Evolutionary conservation across 1,284 basidiomycete species (phyloP).

Genomic region (Moesziomyces globuligerus): DNA sequence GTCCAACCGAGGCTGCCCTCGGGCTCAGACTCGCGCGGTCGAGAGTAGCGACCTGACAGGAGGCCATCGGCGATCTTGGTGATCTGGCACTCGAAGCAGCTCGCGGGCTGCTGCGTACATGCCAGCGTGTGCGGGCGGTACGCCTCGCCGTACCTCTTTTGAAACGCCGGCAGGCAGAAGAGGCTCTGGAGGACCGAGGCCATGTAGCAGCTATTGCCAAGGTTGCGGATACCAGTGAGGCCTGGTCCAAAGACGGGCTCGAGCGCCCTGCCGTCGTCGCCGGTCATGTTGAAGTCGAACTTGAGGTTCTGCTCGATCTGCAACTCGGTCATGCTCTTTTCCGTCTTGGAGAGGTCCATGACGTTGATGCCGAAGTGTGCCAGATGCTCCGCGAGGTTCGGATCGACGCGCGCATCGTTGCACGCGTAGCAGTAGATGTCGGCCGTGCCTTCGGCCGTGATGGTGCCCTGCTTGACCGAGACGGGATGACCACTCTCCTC

Average conservation of each 20-base stretch:
- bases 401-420: constrained; percentile 86
- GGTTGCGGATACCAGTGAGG: constrained; percentile 87
- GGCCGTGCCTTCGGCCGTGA: constrained; percentile 91
- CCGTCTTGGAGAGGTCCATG: constrained; percentile 84
- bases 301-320: constrained; percentile 97
- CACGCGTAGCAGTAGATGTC: constrained; percentile 96
- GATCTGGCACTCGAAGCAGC: constrained; percentile 94
- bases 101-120: constrained; percentile 79
- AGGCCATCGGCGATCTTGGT: constrained; percentile 91
- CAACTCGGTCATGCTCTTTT: constrained; percentile 96
- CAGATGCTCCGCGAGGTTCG: constrained; percentile 80
- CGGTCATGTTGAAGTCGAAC: constrained; percentile 92
- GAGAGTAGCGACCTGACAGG: constrained; percentile 88
- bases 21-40: constrained; percentile 70
- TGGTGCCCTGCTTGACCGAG: constrained; percentile 94
- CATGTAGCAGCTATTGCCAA: constrained; percentile 99
- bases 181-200: constrained; percentile 89
- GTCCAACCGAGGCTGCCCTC: constrained; percentile 15
- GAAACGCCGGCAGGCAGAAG: constrained; percentile 84
- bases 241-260: constrained; percentile 89
- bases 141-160: constrained; percentile 76
- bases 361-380: constrained; percentile 88
- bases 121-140: constrained; percentile 74
- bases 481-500: constrained; percentile 80
- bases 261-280: constrained; percentile 87